These are phyloP conservation scores for Aspergillus aculeatus DNA, from an alignment of 2,329 filamentous ascomycete genomes.

Conservation along the genomic window DNA sequence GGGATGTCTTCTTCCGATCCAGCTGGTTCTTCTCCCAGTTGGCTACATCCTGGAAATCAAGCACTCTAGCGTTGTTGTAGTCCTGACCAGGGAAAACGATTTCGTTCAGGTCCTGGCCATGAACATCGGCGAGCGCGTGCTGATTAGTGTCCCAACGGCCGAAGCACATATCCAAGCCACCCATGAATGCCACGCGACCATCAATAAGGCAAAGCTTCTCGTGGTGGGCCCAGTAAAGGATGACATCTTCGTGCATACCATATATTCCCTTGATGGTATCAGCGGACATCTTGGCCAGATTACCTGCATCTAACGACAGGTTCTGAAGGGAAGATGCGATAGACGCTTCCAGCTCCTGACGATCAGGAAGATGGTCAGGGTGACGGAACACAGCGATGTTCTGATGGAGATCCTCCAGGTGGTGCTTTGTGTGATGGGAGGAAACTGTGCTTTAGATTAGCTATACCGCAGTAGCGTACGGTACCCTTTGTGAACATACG, in stretches of 20 bases:
- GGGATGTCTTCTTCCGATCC: slow-evolving; percentile 71
- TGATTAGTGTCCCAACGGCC: slow-evolving; percentile 86
- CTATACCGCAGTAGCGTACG: background rate
- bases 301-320: slow-evolving; percentile 55
- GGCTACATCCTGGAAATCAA: slow-evolving; percentile 74
- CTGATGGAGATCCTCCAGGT: slow-evolving; percentile 71
- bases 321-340: slow-evolving; percentile 58
- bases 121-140: slow-evolving; percentile 80
- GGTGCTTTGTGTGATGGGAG: slow-evolving; percentile 74
- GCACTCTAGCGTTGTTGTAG: slow-evolving; percentile 84
- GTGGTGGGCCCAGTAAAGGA: slow-evolving; percentile 90
- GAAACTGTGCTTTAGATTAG: slow-evolving; percentile 49
- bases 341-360: slow-evolving; percentile 62
- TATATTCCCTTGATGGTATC: slow-evolving; percentile 78
- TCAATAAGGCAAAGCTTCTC: slow-evolving; percentile 87
- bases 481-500: slow-evolving; percentile 57
- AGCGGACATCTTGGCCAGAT: slow-evolving; percentile 63
- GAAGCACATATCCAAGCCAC: slow-evolving; percentile 83
- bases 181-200: slow-evolving; percentile 81
- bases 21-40: slow-evolving; percentile 86
- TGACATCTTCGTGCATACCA: slow-evolving; percentile 74
- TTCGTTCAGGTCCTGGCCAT: slow-evolving; percentile 71
- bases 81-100: slow-evolving; percentile 88
- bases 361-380: slow-evolving; percentile 79
- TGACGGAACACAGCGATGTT: slow-evolving; percentile 90